Base-by-base conservation (phyloP, 192 early-diverging fungal genomes). In the Gaertneriomyces sp. region DNA sequence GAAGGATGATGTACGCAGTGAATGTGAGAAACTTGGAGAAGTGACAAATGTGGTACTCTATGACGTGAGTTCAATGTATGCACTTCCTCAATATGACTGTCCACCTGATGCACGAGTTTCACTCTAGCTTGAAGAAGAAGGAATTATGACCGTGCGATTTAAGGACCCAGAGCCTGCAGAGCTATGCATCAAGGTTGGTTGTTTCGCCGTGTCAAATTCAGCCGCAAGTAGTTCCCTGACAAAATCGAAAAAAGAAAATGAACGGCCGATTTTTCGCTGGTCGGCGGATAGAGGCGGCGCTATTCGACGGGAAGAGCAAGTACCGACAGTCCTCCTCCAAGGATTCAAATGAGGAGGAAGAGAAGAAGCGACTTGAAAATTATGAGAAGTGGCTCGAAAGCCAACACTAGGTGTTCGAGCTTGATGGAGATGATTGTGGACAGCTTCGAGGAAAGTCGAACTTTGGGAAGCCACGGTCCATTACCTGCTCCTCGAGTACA, bases 31-130 rank as follows among this genome's bases (percentile, higher is more conserved):
- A 59, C 67, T 96, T 9, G 96, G 96, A 11, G 88, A 90, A 54
- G 94, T 97, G 3, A 95, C 95, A 17, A 96, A 93, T 67, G 91
- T 99, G 5, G 87, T 92, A 45, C 73, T 99, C 10, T 97, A 91
- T 69, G 96, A 99, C 76, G 92, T 93, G 86, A 77, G 87, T 81
- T n/a, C 2, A 4, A 38, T 51, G 11, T 0, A n/a, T 49, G 11
- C 47, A n/a, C 17, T 1, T n/a, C 47, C 47, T 0, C 42, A 7
- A 17, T n/a, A 0, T n/a, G 11, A n/a, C 17, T 49, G 17, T 49
- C 11, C 47, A 17, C 11, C 11, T 12, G 17, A 49, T 17, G 11
- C 1, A 49, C 17, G 17, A n/a, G 47, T 49, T 12, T 49, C 20
- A 12, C 16, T 33, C 0, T 64, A 77, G 76, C 62, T 76, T 39